phyloP scores from a whole-genome alignment of 2,329 filamentous ascomycete genomes.

The Claviceps paspali region DNA sequence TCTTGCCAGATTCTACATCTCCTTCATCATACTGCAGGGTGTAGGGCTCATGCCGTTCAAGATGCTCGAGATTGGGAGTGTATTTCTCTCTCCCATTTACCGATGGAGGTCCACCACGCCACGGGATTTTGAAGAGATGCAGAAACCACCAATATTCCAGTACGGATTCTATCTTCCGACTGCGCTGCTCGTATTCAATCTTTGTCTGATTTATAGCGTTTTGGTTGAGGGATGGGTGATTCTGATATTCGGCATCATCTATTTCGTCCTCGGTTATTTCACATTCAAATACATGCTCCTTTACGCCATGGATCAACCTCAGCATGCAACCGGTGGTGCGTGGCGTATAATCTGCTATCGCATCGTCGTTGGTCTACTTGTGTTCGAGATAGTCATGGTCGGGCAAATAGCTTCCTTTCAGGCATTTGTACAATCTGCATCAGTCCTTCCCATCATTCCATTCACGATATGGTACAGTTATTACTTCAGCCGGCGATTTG shows the following conservation, averaged over 20 bases:
- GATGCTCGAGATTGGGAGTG: conserved; percentile 75
- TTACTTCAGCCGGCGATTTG: conserved; percentile 66
- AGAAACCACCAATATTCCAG: conserved; percentile 73
- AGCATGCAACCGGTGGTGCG: conserved; percentile 81
- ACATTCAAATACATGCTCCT: conserved; percentile 95
- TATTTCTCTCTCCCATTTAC: conserved; percentile 69
- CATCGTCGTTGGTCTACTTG: conserved; percentile 66
- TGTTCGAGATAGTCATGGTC: conserved; percentile 85
- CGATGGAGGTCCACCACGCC: conserved; percentile 71
- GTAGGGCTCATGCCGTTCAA: conserved; percentile 89
- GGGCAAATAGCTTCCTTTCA: conserved; percentile 64
- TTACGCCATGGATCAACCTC: conserved; percentile 95
- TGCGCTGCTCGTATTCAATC: conserved; percentile 81
- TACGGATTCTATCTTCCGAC: conserved; percentile 95
- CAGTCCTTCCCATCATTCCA: conserved; percentile 62
- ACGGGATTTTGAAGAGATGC: conserved; percentile 71
- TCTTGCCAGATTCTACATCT: conserved; percentile 75
- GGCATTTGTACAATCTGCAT: conserved; percentile 56
- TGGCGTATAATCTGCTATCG: conserved; percentile 97
- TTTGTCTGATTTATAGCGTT: conserved; percentile 89
- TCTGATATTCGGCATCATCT: conserved; percentile 66
- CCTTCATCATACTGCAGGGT: conserved; percentile 85
- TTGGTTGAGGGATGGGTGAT: conserved; percentile 67
- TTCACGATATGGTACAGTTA: conserved; percentile 82
- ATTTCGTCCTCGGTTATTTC: conserved; percentile 72